These are phyloP conservation scores for Penicillium argentinense DNA, from an alignment of 495 filamentous ascomycete genomes.

Conservation along the genomic window DNA sequence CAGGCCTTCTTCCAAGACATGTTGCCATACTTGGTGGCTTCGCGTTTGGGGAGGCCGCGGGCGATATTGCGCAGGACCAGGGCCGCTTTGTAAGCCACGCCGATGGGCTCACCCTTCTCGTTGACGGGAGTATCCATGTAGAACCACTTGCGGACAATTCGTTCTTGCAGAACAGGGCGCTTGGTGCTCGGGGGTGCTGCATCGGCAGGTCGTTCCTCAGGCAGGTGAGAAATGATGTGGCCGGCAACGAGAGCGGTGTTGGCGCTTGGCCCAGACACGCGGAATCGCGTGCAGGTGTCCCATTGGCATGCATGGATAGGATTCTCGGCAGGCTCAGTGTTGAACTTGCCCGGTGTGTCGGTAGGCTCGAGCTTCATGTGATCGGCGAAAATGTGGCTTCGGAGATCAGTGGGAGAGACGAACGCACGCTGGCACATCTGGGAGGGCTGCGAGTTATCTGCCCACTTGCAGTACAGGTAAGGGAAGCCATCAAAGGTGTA, in stretches of 20 bases:
- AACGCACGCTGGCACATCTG: constrained; percentile 62
- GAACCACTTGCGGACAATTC: constrained; percentile 43
- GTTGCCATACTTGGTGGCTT: constrained; percentile 29
- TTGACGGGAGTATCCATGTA: constrained; percentile 72
- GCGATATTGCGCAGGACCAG: constrained; percentile 89
- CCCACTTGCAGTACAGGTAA: constrained; percentile 59
- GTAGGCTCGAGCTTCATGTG: constrained; percentile 62
- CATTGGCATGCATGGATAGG: constrained; percentile 39
- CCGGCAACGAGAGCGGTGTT: constrained; percentile 45
- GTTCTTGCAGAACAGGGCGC: constrained; percentile 41
- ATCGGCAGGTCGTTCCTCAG: constrained; percentile 51
- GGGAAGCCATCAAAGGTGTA: constrained; percentile 64
- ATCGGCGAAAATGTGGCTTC: constrained; percentile 66
- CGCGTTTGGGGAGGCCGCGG: constrained; percentile 58
- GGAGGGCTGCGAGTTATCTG: constrained; percentile 39
- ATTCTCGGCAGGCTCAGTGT: constrained; percentile 43
- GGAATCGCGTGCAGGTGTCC: constrained; percentile 43
- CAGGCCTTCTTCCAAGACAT: constrained; percentile 45
- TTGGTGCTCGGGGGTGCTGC: constrained; percentile 44
- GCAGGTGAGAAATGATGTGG: constrained; percentile 52
- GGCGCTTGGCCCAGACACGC: constrained; percentile 37
- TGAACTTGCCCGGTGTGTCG: constrained; percentile 49
- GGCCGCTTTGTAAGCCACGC: constrained; percentile 80
- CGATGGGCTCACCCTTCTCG: constrained; percentile 76
- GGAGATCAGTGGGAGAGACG: constrained; percentile 61